A percentile compares a stretch with the other conserved stretches of the same genome.
Evolutionary conservation across 2,329 filamentous ascomycete genomes (phyloP).

Genomic region (Ascochyta koolunga): DNA sequence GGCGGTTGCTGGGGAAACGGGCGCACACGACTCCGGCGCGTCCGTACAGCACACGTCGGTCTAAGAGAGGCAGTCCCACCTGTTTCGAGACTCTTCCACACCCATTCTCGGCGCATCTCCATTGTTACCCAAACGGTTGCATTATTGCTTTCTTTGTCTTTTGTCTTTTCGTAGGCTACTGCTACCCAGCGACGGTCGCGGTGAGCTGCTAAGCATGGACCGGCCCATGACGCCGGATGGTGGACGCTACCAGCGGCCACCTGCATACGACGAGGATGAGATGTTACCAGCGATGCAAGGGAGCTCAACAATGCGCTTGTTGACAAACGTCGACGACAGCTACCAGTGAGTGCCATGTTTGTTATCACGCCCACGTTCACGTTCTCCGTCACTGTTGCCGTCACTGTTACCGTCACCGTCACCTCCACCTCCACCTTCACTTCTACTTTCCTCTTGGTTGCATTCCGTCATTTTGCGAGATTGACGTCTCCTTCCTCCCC

Average conservation of each 20-base stretch:
- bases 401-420: conserved; percentile 15
- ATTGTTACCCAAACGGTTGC: conserved; percentile 17
- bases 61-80: conserved; percentile 17
- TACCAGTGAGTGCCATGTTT: conserved; percentile 48
- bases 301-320: conserved; percentile 57
- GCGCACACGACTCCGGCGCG: conserved; percentile 3
- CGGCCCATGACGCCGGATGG: conserved; percentile 42
- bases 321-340: conserved; percentile 54
- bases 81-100: conserved; percentile 23
- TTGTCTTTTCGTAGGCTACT: background rate
- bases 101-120: conserved; percentile 17
- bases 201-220: conserved; percentile 39
- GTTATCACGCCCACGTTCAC: background rate
- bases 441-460: conserved; percentile 5
- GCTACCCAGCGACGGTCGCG: conserved; percentile 21
- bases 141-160: background rate
- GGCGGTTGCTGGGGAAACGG: background rate
- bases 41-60: conserved; percentile 9
- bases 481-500: conserved; percentile 23
- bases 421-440: background rate
- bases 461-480: conserved; percentile 26
- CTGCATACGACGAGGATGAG: conserved; percentile 53
- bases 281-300: conserved; percentile 44
- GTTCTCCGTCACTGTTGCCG: no score
- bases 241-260: conserved; percentile 50